These are phyloP conservation scores for Przewalskia tangutica DNA, from an alignment of 257 asterid species.

Conservation along the genomic window DNA sequence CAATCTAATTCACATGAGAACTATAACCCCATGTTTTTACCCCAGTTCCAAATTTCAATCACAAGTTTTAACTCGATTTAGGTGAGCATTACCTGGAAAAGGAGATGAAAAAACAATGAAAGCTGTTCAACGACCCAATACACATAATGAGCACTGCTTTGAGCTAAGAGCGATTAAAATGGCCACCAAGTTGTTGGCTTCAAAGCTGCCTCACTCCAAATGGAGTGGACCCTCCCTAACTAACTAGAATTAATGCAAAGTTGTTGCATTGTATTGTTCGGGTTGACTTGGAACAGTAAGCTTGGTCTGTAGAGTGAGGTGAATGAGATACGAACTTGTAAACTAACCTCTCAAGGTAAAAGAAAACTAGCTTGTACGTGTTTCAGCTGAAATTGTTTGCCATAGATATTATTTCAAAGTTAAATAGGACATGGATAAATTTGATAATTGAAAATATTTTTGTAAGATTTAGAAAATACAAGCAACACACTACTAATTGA, in stretches of 20 bases:
- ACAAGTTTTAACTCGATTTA: neutral
- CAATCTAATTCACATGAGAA: neutral
- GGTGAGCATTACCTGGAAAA: neutral
- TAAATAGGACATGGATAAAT: neutral
- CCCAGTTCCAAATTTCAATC: neutral
- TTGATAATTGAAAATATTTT: neutral
- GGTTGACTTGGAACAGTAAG: neutral
- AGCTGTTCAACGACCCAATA: neutral
- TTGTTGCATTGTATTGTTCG: neutral
- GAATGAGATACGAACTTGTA: neutral
- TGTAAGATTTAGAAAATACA: neutral
- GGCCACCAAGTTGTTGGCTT: neutral
- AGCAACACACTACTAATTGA: neutral
- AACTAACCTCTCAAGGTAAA: no score
- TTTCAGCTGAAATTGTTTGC: neutral
- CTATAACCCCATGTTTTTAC: neutral
- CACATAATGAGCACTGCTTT: neutral
- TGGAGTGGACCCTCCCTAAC: neutral
- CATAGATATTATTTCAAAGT: neutral
- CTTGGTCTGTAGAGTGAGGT: neutral
- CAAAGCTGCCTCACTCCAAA: neutral
- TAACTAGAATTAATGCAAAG: neutral
- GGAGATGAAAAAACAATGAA: neutral
- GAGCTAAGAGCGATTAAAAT: neutral
- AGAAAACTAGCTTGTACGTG: neutral